These are phyloP conservation scores for Jatropha curcas DNA, from an alignment of 345 rosid species.

Conservation along the genomic window DNA sequence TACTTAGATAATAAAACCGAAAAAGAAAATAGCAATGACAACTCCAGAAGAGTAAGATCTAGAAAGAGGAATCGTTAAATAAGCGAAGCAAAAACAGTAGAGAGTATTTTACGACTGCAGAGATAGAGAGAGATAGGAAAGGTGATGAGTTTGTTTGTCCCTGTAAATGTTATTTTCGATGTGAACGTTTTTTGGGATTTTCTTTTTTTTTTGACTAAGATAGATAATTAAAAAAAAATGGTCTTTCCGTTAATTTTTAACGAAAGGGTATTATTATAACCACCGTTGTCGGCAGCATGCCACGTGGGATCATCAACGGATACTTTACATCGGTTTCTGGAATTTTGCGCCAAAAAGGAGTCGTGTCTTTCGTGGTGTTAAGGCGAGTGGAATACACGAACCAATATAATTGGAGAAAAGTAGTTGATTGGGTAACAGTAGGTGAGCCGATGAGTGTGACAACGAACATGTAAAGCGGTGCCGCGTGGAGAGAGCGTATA, in stretches of 20 bases:
- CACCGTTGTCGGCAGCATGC: conserved; percentile 24
- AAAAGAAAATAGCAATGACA: background rate
- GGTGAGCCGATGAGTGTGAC: background rate
- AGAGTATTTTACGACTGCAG: background rate
- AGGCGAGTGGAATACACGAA: background rate
- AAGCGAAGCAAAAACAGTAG: background rate
- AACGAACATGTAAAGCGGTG: background rate
- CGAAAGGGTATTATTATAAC: background rate
- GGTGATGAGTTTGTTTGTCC: background rate
- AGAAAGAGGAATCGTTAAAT: background rate
- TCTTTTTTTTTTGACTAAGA: no score
- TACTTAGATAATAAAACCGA: background rate
- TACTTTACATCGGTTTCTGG: conserved; percentile 7
- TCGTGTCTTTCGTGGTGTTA: background rate
- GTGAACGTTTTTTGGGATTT: background rate
- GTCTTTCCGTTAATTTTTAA: no score
- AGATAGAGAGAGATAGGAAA: background rate
- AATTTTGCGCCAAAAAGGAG: background rate
- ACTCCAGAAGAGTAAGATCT: background rate
- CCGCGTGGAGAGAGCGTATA: conserved; percentile 18
- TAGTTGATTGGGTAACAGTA: background rate
- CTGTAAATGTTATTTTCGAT: background rate
- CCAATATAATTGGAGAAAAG: conserved; percentile 1
- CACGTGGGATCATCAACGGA: conserved; percentile 36
- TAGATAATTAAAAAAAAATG: no score